These are phyloP conservation scores for Cryomyces antarcticus DNA, from an alignment of 495 filamentous ascomycete species.

Conservation along the genomic window DNA sequence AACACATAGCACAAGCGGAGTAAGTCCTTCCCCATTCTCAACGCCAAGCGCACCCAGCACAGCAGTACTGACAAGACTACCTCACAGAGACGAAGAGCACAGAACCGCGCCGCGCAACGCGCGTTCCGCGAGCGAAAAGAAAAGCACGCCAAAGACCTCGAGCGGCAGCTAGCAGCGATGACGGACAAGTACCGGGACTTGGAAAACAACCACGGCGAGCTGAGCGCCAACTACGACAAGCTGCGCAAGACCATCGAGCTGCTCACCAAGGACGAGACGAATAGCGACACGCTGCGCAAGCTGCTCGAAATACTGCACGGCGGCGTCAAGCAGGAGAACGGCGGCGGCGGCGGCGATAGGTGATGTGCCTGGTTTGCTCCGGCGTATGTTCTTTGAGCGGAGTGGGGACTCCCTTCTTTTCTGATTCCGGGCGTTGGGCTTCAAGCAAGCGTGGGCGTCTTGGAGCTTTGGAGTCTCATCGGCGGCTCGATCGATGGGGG, in stretches of 20 bases:
- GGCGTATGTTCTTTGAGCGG: too few relatives aligned
- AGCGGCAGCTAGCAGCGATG: conserved; percentile 11
- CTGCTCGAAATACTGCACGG: conserved; percentile 13
- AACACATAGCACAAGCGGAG: not conserved
- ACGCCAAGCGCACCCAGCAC: too few relatives aligned
- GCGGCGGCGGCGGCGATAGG: too few relatives aligned
- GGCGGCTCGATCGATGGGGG: too few relatives aligned
- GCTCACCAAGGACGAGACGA: conserved; percentile 7
- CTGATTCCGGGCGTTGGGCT: too few relatives aligned
- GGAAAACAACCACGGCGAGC: conserved; percentile 9
- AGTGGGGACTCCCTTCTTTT: too few relatives aligned
- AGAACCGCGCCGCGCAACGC: conserved; percentile 20
- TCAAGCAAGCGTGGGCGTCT: too few relatives aligned
- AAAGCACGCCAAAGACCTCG: conserved; percentile 25
- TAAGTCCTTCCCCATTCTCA: not conserved
- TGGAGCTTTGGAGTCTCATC: too few relatives aligned
- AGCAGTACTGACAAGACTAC: not conserved
- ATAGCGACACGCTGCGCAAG: conserved; percentile 13
- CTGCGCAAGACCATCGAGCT: conserved; percentile 16
- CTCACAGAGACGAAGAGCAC: conserved; percentile 5
- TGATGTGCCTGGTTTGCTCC: too few relatives aligned
- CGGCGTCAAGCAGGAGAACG: conserved; percentile 4
- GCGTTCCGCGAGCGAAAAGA: conserved; percentile 31
- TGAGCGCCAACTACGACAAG: conserved; percentile 15
- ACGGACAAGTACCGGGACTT: conserved; percentile 12